These are phyloP conservation scores for Diutina neorugosa DNA, from an alignment of 1,139 yeast species.

Conservation along the genomic window DNA sequence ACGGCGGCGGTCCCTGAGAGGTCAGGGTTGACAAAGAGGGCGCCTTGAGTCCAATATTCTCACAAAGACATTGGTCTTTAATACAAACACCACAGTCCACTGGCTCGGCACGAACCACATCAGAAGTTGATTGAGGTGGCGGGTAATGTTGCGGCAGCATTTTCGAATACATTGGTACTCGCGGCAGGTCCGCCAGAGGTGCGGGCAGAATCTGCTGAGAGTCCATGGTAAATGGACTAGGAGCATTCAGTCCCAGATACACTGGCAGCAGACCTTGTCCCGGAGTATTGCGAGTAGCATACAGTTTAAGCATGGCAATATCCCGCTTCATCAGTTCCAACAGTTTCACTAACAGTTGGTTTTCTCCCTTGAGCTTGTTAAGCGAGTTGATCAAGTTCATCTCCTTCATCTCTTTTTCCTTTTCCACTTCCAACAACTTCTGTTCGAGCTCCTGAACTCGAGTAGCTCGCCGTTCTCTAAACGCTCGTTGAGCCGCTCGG, in stretches of 20 bases:
- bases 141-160: not conserved
- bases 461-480: conserved; percentile 70
- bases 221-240: not conserved
- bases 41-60: conserved; percentile 43
- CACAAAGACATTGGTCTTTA: conserved; percentile 64
- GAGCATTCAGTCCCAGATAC: not conserved
- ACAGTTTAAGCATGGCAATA: not conserved
- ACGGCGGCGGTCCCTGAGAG: not conserved
- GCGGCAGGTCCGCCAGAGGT: conserved; percentile 40
- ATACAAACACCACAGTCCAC: conserved; percentile 53
- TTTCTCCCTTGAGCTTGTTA: conserved; percentile 6
- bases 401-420: conserved; percentile 50
- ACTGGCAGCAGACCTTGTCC: not conserved
- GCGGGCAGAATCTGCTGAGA: conserved; percentile 40
- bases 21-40: not conserved
- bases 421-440: conserved; percentile 46
- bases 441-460: conserved; percentile 37
- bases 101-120: not conserved
- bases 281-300: not conserved
- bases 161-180: conserved; percentile 7
- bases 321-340: conserved; percentile 1
- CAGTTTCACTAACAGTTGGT: not conserved
- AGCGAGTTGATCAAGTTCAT: conserved; percentile 22
- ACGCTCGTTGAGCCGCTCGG: conserved; percentile 92
- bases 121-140: not conserved